Base-by-base conservation (phyloP, 2,329 filamentous ascomycete species). In the Beauveria rudraprayagi region DNA sequence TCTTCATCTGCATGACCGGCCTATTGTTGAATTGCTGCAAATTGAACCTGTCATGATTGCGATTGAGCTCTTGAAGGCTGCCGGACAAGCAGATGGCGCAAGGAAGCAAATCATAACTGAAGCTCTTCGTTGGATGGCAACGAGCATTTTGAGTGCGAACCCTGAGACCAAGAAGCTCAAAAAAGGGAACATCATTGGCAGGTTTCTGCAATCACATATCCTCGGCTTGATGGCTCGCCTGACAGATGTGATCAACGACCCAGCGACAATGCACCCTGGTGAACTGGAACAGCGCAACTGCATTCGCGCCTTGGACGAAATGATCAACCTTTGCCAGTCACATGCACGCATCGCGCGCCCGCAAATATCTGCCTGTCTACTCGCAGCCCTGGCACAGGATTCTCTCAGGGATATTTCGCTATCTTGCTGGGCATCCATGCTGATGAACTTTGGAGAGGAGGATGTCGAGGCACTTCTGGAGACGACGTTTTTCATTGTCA, bases 311-410 rank as follows among this genome's bases (percentile, higher is more conserved):
- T 88, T 99, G 70, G 89, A 91, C 66, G 91, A 96, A 70, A 90
- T 99, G 83, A 88, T 97, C 55, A 84, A 80, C 59, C 78, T 95
- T 54, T 89, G 90, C 50, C 88, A 86, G 67, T 80, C 80, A 2
- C 86, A 90, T 68, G 85, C 92, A 37, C 87, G 86, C 63, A 86
- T 88, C 67, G 94, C 91, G 55, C 80, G 96, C 46, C 93, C 94
- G 24, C 93, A 97, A 86, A 93, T 97, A 61, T 91, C 91, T 66
- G 92, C 93, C n/a, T 97, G 91, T 70, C 78, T 99, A 14, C 86
- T 96, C 64, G 92, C 91, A 24, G 92, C 92, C 0, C 82, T 97
- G 63, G 82, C 88, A 17, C 84, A 89, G 56, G 80, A 86, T 50
- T 83, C 88, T 52, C 80, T 99, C n/a, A 86, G 91, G 63, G 82